Percentiles rank a stretch among this genome's conserved stretches.
Evolutionary conservation across 371 early-diverging fungal genomes (phyloP).

Genomic region (Mortierella sp.): DNA sequence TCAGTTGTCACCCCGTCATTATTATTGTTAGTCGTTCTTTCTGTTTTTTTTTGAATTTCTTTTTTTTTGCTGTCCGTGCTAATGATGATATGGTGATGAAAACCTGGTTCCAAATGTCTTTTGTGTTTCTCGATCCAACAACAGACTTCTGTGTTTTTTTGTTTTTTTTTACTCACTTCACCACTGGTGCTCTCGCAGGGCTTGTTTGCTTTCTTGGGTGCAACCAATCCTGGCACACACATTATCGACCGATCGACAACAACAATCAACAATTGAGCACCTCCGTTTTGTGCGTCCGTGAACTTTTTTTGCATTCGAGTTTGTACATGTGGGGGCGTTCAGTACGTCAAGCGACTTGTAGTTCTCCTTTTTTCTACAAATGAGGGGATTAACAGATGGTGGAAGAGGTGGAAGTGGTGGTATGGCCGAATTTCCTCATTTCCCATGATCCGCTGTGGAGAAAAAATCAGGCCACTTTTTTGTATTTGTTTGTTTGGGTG

Average conservation of each 20-base stretch:
- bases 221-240: slow-evolving; percentile 1
- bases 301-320: not conserved
- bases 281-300: slow-evolving; percentile 5
- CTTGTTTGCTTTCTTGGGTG: not conserved
- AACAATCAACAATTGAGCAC: not conserved
- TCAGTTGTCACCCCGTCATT: not conserved
- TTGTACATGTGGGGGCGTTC: not conserved
- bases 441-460: slow-evolving; percentile 29
- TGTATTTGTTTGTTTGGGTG: not conserved
- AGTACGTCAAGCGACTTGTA: not conserved
- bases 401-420: not conserved
- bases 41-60: not conserved
- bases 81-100: not conserved
- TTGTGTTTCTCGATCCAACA: not conserved
- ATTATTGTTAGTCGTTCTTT: not conserved
- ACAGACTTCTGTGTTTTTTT: not conserved
- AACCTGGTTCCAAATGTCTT: not conserved
- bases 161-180: not conserved
- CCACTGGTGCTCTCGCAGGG: too few relatives aligned
- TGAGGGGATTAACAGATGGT: not conserved
- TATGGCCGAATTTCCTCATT: slow-evolving; percentile 18
- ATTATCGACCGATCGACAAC: not conserved
- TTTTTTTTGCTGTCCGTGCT: slow-evolving; percentile 8
- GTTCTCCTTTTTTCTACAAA: not conserved
- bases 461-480: slow-evolving; percentile 47